Conservation (phyloP, 1,139 yeast species). For the Torulaspora globosa region DNA sequence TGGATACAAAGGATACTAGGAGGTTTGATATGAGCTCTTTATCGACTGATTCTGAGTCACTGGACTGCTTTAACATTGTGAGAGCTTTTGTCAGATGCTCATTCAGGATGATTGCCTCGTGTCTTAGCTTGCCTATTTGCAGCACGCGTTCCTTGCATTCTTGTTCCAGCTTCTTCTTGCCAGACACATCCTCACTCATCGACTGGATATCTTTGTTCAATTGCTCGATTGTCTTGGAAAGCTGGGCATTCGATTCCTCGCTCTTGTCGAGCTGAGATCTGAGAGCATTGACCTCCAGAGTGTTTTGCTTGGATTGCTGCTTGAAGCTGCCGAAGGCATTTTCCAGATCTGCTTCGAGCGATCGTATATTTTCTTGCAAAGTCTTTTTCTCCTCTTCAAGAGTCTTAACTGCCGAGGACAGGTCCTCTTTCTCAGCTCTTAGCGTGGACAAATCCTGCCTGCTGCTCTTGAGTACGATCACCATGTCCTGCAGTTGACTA, state of each 20-base stretch:
- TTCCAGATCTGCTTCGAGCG: slow-evolving; percentile 26
- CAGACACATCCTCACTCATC: slow-evolving; percentile 23
- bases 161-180: slow-evolving; percentile 41
- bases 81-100: slow-evolving; percentile 92
- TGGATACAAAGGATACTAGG: slow-evolving; percentile 73
- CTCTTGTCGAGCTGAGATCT: slow-evolving; percentile 25
- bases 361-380: slow-evolving; percentile 27
- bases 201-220: slow-evolving; percentile 21
- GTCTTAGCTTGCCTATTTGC: slow-evolving; percentile 82
- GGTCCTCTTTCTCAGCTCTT: slow-evolving; percentile 31
- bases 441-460: slow-evolving; percentile 29
- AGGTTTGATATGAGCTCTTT: slow-evolving; percentile 84
- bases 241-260: slow-evolving; percentile 18
- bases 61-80: slow-evolving; percentile 69
- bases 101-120: slow-evolving; percentile 90
- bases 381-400: slow-evolving; percentile 24
- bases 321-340: slow-evolving; percentile 13
- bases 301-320: slow-evolving; percentile 18
- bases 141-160: slow-evolving; percentile 71
- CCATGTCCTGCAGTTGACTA: slow-evolving; percentile 31
- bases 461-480: slow-evolving; percentile 27
- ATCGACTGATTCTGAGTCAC: slow-evolving; percentile 74
- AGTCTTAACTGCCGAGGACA: slow-evolving; percentile 17
- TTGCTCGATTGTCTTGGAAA: slow-evolving; percentile 12
- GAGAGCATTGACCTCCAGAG: slow-evolving; percentile 22